Base-by-base conservation (phyloP, 140 eudicot species). In the Erigeron philadelphicus region DNA sequence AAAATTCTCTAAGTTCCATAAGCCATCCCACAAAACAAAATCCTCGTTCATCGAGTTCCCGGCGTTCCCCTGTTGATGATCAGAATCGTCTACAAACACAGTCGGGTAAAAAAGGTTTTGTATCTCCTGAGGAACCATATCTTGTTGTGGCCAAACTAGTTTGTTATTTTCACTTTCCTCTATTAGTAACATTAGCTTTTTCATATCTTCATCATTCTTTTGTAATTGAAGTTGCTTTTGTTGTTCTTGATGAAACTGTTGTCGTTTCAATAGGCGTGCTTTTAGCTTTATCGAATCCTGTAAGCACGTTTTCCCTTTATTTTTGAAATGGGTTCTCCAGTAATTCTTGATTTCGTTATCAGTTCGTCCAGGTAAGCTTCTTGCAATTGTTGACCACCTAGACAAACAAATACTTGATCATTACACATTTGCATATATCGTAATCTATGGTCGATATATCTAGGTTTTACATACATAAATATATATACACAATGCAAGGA, bases 291-390 rank as follows among this genome's bases (percentile, higher is more conserved):
- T 79, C 0, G 83, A 16, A 57, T 79, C 81, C 9, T 77, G 73
- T 1, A 63, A 49, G 13, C 57, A 60, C 38, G 15, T 6, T 49
- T 80, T 81, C 3, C 56, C 72, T 73, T 86, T 86, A 56, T 88
- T 88, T 76, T 88, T 88, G 73, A 88, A 88, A 75, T 88, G 96
- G 21, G 96, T 88, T 68, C 94, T 76, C 96, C 96, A 88, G 12
- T 88, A 88, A 65, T 88, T 88, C 67, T 88, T 88, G 46, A 88
- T 88, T 61, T 88, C 96, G 48, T 88, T 88, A 73, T 88, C 96
- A 0, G 96, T 88, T 70, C 96, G 72, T 72, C 96, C 96, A 0
- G 93, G 93, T 64, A 88, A 77, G 77, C 94, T 85, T 66, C 90
- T 71, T 17, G 96, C 96, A 50, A 88, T 86, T 11, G 94, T 86